These are phyloP conservation scores for Penicillium macrosclerotiorum DNA, from an alignment of 495 filamentous ascomycete species.

Conservation along the genomic window DNA sequence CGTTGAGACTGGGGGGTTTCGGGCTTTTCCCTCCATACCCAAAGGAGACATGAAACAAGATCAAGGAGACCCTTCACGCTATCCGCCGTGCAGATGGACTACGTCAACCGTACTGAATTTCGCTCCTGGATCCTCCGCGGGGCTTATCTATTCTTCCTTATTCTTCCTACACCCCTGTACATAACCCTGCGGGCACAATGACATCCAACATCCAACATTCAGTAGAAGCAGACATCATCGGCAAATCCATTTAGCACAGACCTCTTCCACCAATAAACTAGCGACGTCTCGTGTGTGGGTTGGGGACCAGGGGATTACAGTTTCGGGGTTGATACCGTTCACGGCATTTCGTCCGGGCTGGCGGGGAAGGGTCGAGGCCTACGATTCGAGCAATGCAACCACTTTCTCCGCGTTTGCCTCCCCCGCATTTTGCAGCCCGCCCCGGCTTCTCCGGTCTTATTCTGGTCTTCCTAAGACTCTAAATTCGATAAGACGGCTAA, in stretches of 20 bases:
- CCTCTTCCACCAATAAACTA: background rate
- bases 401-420: conserved; percentile 25
- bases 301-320: background rate
- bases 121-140: too few species aligned
- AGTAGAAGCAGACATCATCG: too few species aligned
- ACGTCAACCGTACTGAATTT: too few species aligned
- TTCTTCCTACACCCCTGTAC: too few species aligned
- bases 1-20: too few species aligned
- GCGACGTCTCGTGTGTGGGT: background rate
- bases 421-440: conserved; percentile 24
- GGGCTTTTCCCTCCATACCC: too few species aligned
- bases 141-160: background rate
- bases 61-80: too few species aligned
- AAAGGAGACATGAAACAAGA: too few species aligned
- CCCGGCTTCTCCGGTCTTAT: too few species aligned
- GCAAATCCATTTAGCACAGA: background rate
- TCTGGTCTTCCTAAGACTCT: too few species aligned
- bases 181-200: background rate
- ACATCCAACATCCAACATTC: background rate
- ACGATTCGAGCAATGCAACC: conserved; percentile 9
- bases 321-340: conserved; percentile 24
- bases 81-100: too few species aligned
- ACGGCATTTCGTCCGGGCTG: conserved; percentile 10
- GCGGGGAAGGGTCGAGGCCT: conserved; percentile 7
- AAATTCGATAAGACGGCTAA: background rate